These are phyloP conservation scores for Arthrobotrys sphaeroides DNA, from an alignment of 2,329 filamentous ascomycete genomes.

Conservation along the genomic window DNA sequence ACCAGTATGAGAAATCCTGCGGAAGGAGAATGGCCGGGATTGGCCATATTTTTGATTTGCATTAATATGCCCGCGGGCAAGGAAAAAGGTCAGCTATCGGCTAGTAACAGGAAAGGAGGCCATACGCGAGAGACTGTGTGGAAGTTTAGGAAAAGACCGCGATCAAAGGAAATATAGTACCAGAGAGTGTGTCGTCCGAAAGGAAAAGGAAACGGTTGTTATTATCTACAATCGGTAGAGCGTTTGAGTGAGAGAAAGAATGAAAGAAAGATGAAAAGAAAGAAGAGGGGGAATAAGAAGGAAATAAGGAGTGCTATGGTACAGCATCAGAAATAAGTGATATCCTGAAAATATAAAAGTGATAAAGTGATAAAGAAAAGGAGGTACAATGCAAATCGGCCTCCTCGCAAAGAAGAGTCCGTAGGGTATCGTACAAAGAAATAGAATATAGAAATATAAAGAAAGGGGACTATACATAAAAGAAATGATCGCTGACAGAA, in stretches of 20 bases:
- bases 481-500: slow-evolving; percentile 23
- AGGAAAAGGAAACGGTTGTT: slow-evolving; percentile 56
- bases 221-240: slow-evolving; percentile 31
- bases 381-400: slow-evolving; percentile 44
- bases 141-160: slow-evolving; percentile 41
- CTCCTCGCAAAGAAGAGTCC: slow-evolving; percentile 40
- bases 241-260: not conserved
- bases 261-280: slow-evolving; percentile 46
- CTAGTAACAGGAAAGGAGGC: slow-evolving; percentile 12
- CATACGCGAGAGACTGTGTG: slow-evolving; percentile 49
- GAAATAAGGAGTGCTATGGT: slow-evolving; percentile 14
- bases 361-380: slow-evolving; percentile 1
- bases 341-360: slow-evolving; percentile 26
- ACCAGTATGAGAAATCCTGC: no score
- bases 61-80: not conserved
- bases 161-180: slow-evolving; percentile 56
- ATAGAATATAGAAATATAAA: slow-evolving; percentile 7
- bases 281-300: slow-evolving; percentile 2
- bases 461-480: slow-evolving; percentile 3
- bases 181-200: slow-evolving; percentile 55
- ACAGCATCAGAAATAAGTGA: slow-evolving; percentile 34
- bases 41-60: not conserved
- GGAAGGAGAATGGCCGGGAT: not conserved
- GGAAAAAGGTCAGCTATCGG: not conserved
- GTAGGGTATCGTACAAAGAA: slow-evolving; percentile 52